Base-by-base conservation (phyloP, 2,329 filamentous ascomycete species). In the Phialophora chinensis region DNA sequence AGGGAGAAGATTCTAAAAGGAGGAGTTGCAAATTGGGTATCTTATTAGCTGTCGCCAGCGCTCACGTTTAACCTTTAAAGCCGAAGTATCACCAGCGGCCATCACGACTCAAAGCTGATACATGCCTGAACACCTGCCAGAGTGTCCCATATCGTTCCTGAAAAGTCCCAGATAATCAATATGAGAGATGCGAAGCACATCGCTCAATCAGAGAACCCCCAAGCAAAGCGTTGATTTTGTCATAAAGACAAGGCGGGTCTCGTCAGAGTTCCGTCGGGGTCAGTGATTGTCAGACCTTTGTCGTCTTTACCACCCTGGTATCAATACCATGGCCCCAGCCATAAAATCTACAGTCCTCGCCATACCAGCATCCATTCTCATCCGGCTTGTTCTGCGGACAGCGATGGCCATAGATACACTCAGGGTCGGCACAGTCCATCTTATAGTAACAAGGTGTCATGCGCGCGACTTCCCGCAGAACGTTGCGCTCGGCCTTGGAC, bases 381-480 rank as follows among this genome's bases (percentile, higher is more conserved):
- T 84, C 84, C 31, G 81, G 79, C 65, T 81, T 77, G 38, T 79
- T 81, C 67, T 85, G 85, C 20, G 86, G 85, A 72, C 87, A 89
- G 42, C 84, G 82, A 75, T 89, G 87, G 25, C 87, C 87, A 72
- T 88, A 88, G 60, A 88, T 88, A 76, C 87, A 89, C 66, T 84
- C 84, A 1, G 81, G 74, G 66, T 89, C 87, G 59, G 85, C 80
- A 72, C 87, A 89, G 14, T 80, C 80, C 58, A 82, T 80, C 11
- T 86, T 86, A 72, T 85, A 84, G 64, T 81, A 81, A 73, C 87
- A 89, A 27, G 86, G 86, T 3, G 85, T 87, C 85, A 88, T 87
- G 59, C 87, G 83, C 56, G 87, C 86, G 23, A 89, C 85, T 27
- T 85, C 82, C 29, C 82, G 81, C 62, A 89, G 76, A n/a, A 83